Evolutionary conservation across 139 green algal species (phyloP).

Genomic region (Astrephomene gubernaculifera): DNA sequence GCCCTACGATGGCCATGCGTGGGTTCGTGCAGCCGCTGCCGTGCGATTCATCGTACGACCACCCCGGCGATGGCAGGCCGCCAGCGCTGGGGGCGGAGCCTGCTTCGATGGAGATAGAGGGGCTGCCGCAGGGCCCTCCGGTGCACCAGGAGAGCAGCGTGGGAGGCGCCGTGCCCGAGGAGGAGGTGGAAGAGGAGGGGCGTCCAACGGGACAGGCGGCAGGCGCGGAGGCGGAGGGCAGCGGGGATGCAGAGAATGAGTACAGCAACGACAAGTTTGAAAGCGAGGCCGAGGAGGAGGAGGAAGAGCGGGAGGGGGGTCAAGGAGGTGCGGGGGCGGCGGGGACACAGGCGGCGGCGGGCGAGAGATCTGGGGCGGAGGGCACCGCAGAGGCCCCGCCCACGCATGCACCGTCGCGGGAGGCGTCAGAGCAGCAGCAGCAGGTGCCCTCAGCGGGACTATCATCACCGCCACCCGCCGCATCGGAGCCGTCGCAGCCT

Average conservation of each 20-base stretch:
- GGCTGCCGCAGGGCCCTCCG: too few relatives aligned
- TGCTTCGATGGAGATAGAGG: neutral
- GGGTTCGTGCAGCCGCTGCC: slow-evolving; percentile 35
- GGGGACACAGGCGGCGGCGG: neutral
- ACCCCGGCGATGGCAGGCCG: neutral
- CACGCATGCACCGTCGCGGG: too few relatives aligned
- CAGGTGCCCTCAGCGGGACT: too few relatives aligned
- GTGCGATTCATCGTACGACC: slow-evolving; percentile 10
- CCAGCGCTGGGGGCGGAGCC: neutral
- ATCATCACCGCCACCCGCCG: too few relatives aligned
- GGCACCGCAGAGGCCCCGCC: too few relatives aligned
- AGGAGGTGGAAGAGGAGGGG: neutral
- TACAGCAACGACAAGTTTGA: neutral
- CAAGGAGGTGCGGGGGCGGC: neutral
- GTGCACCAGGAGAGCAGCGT: neutral
- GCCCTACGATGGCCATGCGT: slow-evolving; percentile 21
- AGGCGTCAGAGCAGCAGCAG: too few relatives aligned
- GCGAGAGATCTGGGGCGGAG: neutral
- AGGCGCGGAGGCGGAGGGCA: too few relatives aligned
- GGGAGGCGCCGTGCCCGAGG: neutral
- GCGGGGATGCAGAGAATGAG: neutral
- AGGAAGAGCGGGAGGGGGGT: neutral
- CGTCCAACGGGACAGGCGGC: too few relatives aligned
- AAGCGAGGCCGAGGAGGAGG: neutral
- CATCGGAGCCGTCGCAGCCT: too few relatives aligned